phyloP scores from a whole-genome alignment of 805 yeast genomes.

The Ogataea saltuana region DNA sequence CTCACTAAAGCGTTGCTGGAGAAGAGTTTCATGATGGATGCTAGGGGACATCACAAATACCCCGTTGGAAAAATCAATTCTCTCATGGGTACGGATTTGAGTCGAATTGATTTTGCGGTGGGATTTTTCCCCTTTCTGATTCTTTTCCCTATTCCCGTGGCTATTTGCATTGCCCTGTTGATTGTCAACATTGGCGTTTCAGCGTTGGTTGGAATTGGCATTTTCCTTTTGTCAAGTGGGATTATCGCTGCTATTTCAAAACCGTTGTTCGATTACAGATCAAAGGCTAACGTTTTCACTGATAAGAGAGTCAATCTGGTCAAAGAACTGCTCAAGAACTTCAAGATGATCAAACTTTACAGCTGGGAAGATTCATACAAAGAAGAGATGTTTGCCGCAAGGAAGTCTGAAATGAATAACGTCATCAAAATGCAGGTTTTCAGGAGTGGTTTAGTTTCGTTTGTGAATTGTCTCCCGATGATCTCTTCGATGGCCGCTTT shows the following conservation, averaged over 20 bases:
- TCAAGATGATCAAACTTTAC: constrained; percentile 81
- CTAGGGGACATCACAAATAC: constrained; percentile 59
- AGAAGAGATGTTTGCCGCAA: constrained; percentile 50
- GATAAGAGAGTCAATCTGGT: constrained; percentile 75
- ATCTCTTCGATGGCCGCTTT: constrained; percentile 67
- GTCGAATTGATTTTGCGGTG: constrained; percentile 74
- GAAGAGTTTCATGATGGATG: constrained; percentile 63
- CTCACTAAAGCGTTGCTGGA: constrained; percentile 66
- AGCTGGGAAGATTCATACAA: constrained; percentile 88
- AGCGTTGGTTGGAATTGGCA: constrained; percentile 70
- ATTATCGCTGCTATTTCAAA: constrained; percentile 48
- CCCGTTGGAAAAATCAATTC: constrained; percentile 76
- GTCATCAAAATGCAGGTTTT: constrained; percentile 61
- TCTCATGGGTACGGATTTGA: constrained; percentile 76
- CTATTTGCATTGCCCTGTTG: constrained; percentile 64
- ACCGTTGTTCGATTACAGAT: constrained; percentile 53
- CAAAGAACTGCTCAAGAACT: constrained; percentile 75
- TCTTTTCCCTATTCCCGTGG: constrained; percentile 62
- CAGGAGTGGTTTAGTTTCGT: constrained; percentile 59
- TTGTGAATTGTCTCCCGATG: constrained; percentile 60
- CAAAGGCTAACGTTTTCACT: constrained; percentile 59
- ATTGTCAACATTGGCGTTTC: constrained; percentile 69
- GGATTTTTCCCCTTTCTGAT: constrained; percentile 66
- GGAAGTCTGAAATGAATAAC: constrained; percentile 61
- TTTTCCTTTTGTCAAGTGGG: constrained; percentile 50